Evolutionary conservation across 2,329 filamentous ascomycete genomes (phyloP), one percentile per base, ranked within the genome.

Genomic region (Curvularia lunata): DNA sequence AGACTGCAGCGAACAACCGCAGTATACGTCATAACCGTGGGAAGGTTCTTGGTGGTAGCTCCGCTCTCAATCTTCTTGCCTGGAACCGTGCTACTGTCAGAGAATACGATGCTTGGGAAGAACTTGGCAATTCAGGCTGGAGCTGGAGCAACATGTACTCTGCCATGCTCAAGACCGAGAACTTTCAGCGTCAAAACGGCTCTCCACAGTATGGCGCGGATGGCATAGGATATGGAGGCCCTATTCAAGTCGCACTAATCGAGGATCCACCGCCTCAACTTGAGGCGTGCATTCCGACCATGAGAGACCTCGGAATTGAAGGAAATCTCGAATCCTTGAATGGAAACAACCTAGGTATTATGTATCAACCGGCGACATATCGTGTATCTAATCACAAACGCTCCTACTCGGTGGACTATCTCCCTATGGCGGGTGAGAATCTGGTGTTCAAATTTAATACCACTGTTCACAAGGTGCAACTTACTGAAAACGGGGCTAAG

Each of bases 111-210:
- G 79, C 78, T 1, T 88, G 86, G 85, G 81, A 80, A 51, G 71
- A 78, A 25, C 72, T 88, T 12, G 85, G 85, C 0, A 88, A 87
- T 62, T 41, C 50, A 38, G 60, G 64, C 6, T 88, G 86, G 86
- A 78, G 79, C 1, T 88, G 83, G 82, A 72, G 83, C 37, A 74
- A 75, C 10, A 62, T 83, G 45, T 62, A 66, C 46, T 56, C 66
- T 7, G 71, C 67, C 8, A 75, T 77, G 67, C 64, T 70, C n/a
- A 64, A 62, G 34, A 59, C 62, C 1, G 72, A 75, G 52, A 69
- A 67, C 27, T 76, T 70, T 28, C 61, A 65, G 34, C 67, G 62
- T 6, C 37, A 51, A 19, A 47, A 63, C 12, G 64, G 61, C 1
- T 43, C 54, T 5, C 58, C 58, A 7, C 61, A 69, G 30, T 73